phyloP scores from a whole-genome alignment of 345 rosid species.

The Pugionium dolabratum region DNA sequence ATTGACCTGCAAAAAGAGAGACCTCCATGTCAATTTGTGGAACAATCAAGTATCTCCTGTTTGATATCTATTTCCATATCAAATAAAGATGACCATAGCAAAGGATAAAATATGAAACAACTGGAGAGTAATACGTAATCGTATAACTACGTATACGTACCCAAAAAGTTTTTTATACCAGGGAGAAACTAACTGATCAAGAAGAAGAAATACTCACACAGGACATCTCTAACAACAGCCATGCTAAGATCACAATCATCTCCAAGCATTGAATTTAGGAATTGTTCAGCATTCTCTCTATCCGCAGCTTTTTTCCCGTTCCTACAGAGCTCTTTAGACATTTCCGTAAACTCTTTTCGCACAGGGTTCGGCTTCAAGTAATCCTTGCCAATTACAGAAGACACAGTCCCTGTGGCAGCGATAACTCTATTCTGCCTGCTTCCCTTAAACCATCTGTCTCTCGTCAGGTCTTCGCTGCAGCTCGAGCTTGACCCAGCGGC shows the following conservation, averaged over 20 bases:
- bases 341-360: constrained; percentile 35
- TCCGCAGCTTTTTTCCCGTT: constrained; percentile 34
- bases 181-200: neutral
- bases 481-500: constrained; percentile 41
- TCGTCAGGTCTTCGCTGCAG: constrained; percentile 37
- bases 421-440: constrained; percentile 61
- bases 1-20: constrained; percentile 64
- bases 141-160: neutral
- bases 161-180: too few relatives aligned
- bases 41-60: constrained; percentile 6
- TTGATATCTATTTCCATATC: neutral
- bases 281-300: constrained; percentile 66
- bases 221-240: constrained; percentile 79
- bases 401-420: constrained; percentile 79
- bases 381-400: constrained; percentile 79
- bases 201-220: constrained; percentile 52
- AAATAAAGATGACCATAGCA: neutral
- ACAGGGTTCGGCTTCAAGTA: constrained; percentile 53
- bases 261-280: constrained; percentile 75
- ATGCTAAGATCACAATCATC: constrained; percentile 67
- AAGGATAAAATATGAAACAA: neutral
- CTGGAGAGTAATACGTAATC: neutral
- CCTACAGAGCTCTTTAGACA: constrained; percentile 31
- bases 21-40: neutral
- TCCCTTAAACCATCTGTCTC: constrained; percentile 39